Percentiles rank a stretch among this genome's conserved stretches.
Evolutionary conservation across 768 basidiomycete genomes (phyloP).

Genomic region (Phlebiopsis gigantea): DNA sequence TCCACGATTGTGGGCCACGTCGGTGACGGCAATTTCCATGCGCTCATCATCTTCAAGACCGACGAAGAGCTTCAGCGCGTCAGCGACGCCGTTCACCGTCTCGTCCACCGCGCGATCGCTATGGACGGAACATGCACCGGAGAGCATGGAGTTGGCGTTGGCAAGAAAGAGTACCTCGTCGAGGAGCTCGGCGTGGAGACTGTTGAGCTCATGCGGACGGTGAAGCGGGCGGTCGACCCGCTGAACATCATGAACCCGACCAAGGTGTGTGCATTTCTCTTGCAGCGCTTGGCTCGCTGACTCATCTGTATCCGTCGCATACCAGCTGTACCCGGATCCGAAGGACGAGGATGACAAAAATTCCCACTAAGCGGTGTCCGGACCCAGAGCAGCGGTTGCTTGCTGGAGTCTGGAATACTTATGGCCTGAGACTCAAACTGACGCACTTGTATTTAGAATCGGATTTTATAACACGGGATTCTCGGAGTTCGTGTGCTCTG

Average conservation of each 20-base stretch:
- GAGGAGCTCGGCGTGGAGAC: slow-evolving; percentile 46
- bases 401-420: background rate
- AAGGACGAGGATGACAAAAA: background rate
- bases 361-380: background rate
- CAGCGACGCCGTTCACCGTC: slow-evolving; percentile 25
- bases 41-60: slow-evolving; percentile 27
- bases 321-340: slow-evolving; percentile 3
- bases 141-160: slow-evolving; percentile 43
- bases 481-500: too few relatives aligned
- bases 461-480: too few relatives aligned
- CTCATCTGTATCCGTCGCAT: slow-evolving; percentile 1
- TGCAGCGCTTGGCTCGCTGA: background rate
- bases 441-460: background rate
- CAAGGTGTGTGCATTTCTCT: slow-evolving; percentile 25
- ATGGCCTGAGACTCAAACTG: too few relatives aligned
- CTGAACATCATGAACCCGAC: slow-evolving; percentile 43
- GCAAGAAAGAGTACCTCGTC: slow-evolving; percentile 42
- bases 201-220: slow-evolving; percentile 43
- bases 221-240: slow-evolving; percentile 43
- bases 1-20: slow-evolving; percentile 42
- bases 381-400: background rate
- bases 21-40: slow-evolving; percentile 38
- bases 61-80: slow-evolving; percentile 26
- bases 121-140: slow-evolving; percentile 35
- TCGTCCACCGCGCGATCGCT: slow-evolving; percentile 30